These are phyloP conservation scores for Breynia disticha DNA, from an alignment of 441 rosid genomes.

Conservation along the genomic window DNA sequence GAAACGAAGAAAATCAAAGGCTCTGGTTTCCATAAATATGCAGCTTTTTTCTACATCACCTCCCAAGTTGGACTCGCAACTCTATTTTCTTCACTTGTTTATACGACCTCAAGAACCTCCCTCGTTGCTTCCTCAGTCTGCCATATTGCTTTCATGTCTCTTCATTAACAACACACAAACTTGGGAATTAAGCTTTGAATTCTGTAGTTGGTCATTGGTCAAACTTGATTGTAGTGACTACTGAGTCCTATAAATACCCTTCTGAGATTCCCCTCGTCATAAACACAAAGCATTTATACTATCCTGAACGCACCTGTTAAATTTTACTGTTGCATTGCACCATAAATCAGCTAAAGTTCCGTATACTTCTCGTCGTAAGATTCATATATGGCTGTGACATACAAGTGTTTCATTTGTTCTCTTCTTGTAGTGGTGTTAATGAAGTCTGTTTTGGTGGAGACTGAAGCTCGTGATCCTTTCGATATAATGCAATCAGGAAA, in stretches of 20 bases:
- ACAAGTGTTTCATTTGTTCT: conserved; percentile 18
- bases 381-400: conserved; percentile 15
- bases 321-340: too few relatives aligned
- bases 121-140: conserved; percentile 20
- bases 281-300: too few relatives aligned
- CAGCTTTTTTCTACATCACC: conserved; percentile 1
- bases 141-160: conserved; percentile 7
- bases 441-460: conserved; percentile 15
- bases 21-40: too few relatives aligned
- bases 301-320: too few relatives aligned
- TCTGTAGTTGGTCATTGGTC: too few relatives aligned
- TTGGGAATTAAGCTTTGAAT: too few relatives aligned
- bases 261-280: too few relatives aligned
- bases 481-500: conserved; percentile 18
- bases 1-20: too few relatives aligned
- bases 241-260: too few relatives aligned
- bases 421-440: conserved; percentile 15
- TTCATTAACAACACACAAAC: background rate
- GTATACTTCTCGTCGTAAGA: background rate
- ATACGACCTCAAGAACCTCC: conserved; percentile 16
- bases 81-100: background rate
- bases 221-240: too few relatives aligned
- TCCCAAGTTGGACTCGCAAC: conserved; percentile 28
- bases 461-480: conserved; percentile 41
- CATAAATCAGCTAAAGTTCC: too few relatives aligned